Evolutionary conservation across 768 basidiomycete species (phyloP).

Genomic region (Mycena galopus): DNA sequence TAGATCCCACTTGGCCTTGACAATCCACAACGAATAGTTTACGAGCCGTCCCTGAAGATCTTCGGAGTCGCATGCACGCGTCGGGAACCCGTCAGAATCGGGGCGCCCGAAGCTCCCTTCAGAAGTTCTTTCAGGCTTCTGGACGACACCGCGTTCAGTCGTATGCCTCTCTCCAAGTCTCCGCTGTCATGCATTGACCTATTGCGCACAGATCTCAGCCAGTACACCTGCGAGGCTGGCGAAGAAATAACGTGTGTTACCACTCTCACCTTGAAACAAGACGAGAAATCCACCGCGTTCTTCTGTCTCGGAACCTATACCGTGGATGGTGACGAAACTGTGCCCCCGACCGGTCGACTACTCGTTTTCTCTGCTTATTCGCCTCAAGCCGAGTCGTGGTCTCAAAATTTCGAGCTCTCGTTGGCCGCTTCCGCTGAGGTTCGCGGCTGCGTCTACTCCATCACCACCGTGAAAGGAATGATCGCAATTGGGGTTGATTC

Average conservation of each 20-base stretch:
- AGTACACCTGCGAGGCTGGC: constrained; percentile 60
- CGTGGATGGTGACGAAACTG: constrained; percentile 57
- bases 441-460: constrained; percentile 77
- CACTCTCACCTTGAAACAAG: constrained; percentile 47
- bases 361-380: constrained; percentile 63
- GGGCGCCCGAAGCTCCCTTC: constrained; percentile 56
- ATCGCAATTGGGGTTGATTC: constrained; percentile 83
- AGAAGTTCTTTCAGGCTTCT: constrained; percentile 75
- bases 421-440: constrained; percentile 61
- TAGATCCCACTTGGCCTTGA: constrained; percentile 82
- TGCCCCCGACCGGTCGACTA: constrained; percentile 71
- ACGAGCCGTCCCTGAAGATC: constrained; percentile 64
- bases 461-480: constrained; percentile 62
- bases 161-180: constrained; percentile 58
- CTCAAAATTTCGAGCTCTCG: constrained; percentile 48
- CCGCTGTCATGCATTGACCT: not conserved
- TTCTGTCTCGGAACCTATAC: constrained; percentile 66
- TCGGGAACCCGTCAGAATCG: constrained; percentile 66
- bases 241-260: constrained; percentile 77
- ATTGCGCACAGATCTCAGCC: constrained; percentile 54
- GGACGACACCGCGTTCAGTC: constrained; percentile 72
- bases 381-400: constrained; percentile 39
- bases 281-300: constrained; percentile 50
- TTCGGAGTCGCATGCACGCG: constrained; percentile 78
- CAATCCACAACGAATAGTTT: constrained; percentile 75